Base-by-base conservation (phyloP, 495 filamentous ascomycete species). In the Cercophora samala region DNA sequence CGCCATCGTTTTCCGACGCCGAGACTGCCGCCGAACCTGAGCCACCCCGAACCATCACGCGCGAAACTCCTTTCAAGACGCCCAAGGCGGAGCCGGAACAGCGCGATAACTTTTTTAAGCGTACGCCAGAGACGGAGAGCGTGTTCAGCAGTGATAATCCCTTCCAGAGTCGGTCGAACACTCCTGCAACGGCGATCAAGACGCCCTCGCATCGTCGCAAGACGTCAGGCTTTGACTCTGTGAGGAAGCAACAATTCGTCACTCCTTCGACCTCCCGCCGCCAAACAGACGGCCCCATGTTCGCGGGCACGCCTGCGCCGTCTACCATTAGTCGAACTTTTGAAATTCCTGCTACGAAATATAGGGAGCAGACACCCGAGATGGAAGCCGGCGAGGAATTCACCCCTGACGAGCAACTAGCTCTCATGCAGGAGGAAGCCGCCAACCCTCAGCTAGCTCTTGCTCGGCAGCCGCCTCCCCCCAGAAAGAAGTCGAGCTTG, bases 121-220 rank as follows among this genome's bases (percentile, higher is more conserved):
- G 73, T 6, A 79, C 78, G 18, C 79, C 78, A 5, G 78, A 79
- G 66, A 79, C 77, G 42, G 84, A 85, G 22, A 86, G 82, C 71
- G 84, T 90, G 66, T 97, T 98, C 77, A 90, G 88, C 37, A 81
- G 86, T 71, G 93, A 98, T 59, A 99, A 99, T 72, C 94, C 95
- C 0, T 99, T 99, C 72, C 95, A 99, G 75, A 95, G 91, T 72
- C 93, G 92, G 17, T 79, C 80, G 64, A 84, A 82, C 46, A 73
- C 81, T 0, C 76, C 80, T 0, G 53, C 72, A 1, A 52, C 71
- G 6, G 15, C 66, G 2, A 64, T 78, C 13, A 80, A 78, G 69
- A 81, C 80, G 1, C 80, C 82, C 17, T 76, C 71, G 67, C 74
- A 75, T 64, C 77, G 78, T 26, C 74, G 77, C 67, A 79, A 76